A percentile compares a stretch with the other conserved stretches of the same genome.
phyloP scores from a whole-genome alignment of 176 grass and related monocot species.

The Phoenix dactylifera region DNA sequence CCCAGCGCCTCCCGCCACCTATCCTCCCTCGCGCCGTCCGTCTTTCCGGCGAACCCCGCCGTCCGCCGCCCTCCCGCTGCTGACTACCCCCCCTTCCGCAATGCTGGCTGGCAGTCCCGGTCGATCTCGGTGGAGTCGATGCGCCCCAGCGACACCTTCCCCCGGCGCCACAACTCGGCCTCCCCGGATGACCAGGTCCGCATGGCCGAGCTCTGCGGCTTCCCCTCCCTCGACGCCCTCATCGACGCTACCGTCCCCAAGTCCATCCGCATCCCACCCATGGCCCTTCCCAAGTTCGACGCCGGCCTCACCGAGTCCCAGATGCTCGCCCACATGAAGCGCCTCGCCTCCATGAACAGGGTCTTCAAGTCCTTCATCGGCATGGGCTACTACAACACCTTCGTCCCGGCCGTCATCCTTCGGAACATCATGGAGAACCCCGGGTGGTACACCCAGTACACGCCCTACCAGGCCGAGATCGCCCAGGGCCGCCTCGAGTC shows the following conservation, averaged over 20 bases:
- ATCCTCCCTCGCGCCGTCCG: constrained; percentile 12
- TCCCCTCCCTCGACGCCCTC: too few relatives aligned
- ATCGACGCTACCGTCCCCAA: too few relatives aligned
- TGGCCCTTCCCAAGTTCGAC: constrained; percentile 26
- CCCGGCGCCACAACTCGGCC: constrained; percentile 5
- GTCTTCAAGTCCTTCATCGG: constrained; percentile 89
- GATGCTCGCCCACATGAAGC: constrained; percentile 82
- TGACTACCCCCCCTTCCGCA: constrained; percentile 11
- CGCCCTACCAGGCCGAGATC: constrained; percentile 98
- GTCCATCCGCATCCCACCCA: too few relatives aligned
- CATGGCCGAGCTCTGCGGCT: too few relatives aligned
- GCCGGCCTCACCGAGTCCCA: constrained; percentile 69
- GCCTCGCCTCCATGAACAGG: constrained; percentile 72
- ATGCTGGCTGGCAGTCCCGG: constrained; percentile 30
- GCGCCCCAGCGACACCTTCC: constrained; percentile 84
- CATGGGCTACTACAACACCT: constrained; percentile 93
- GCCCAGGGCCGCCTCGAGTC: constrained; percentile 93
- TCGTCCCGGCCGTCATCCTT: constrained; percentile 59
- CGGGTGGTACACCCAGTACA: constrained; percentile 99
- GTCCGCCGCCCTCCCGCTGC: background rate
- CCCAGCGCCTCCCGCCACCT: constrained; percentile 9
- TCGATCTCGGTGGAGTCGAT: constrained; percentile 38
- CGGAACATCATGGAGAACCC: constrained; percentile 99
- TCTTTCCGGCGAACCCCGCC: background rate
- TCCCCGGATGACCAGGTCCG: too few relatives aligned